Conservation (phyloP, 768 basidiomycete species). For the Lentinula sp. region DNA sequence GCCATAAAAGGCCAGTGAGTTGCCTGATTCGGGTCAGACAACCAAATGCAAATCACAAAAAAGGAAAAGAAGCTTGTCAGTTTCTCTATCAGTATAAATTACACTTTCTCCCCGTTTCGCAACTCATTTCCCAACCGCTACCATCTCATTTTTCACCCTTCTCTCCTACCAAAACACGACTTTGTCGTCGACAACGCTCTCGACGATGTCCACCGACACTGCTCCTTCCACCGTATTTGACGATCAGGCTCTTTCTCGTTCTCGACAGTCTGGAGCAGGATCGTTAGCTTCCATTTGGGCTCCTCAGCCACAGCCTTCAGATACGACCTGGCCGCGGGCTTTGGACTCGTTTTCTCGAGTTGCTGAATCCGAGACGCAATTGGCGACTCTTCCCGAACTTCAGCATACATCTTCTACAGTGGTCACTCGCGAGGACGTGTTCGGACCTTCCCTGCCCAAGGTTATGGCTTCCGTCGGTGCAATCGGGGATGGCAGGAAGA, state of each 20-base stretch:
- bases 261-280: slow-evolving; percentile 7
- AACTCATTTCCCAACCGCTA: slow-evolving; percentile 1
- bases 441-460: slow-evolving; percentile 46
- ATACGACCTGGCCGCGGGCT: slow-evolving; percentile 61
- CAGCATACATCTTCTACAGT: slow-evolving; percentile 18
- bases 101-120: background rate
- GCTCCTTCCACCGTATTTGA: background rate
- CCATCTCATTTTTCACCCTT: background rate
- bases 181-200: slow-evolving; percentile 1
- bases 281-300: slow-evolving; percentile 70
- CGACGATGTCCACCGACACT: slow-evolving; percentile 5
- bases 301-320: slow-evolving; percentile 67
- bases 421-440: slow-evolving; percentile 55
- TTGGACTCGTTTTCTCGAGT: slow-evolving; percentile 56
- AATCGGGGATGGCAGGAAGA: slow-evolving; percentile 77
- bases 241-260: slow-evolving; percentile 2
- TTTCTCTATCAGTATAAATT: slow-evolving; percentile 2
- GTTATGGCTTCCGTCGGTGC: slow-evolving; percentile 71
- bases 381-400: slow-evolving; percentile 17
- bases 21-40: background rate
- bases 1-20: background rate
- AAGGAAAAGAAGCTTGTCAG: background rate
- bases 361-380: slow-evolving; percentile 33
- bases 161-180: background rate
- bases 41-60: background rate